Evolutionary conservation across 2,329 filamentous ascomycete species (phyloP).

Genomic region (Colletotrichum sojae): DNA sequence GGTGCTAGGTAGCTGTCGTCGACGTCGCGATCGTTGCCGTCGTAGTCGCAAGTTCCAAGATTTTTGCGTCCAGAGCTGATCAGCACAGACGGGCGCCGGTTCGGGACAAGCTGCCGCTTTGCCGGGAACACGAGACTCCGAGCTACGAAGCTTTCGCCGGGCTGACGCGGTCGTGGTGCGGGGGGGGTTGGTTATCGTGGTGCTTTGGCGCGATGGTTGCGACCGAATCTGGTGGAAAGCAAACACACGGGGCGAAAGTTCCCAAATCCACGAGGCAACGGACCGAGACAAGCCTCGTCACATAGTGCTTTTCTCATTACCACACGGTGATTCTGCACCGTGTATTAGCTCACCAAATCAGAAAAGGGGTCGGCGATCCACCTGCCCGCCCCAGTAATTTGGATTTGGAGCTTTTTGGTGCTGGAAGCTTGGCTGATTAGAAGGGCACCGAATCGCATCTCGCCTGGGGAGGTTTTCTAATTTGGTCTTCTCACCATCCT

Average conservation of each 20-base stretch:
- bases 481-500: background rate
- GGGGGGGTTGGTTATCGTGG: conserved; percentile 2
- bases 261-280: conserved; percentile 18
- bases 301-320: conserved; percentile 11
- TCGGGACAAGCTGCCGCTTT: background rate
- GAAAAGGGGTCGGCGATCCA: background rate
- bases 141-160: conserved; percentile 6
- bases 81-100: conserved; percentile 9
- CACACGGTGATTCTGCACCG: no score
- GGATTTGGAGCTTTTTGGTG: conserved; percentile 6
- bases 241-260: background rate
- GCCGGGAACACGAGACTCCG: conserved; percentile 2
- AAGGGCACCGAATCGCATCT: no score
- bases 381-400: conserved; percentile 1
- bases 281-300: conserved; percentile 26
- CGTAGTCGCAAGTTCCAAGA: background rate
- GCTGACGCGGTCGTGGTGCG: background rate
- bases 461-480: background rate
- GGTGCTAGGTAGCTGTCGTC: background rate
- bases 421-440: conserved; percentile 17
- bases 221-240: conserved; percentile 9
- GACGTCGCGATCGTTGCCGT: no score
- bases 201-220: conserved; percentile 17
- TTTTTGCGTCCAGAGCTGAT: conserved; percentile 5
- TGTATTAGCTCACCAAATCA: conserved; percentile 9